Percentiles rank a stretch among this genome's conserved stretches.
Conservation (phyloP, 1,139 yeast genomes). For the Scheffersomyces titani region DNA sequence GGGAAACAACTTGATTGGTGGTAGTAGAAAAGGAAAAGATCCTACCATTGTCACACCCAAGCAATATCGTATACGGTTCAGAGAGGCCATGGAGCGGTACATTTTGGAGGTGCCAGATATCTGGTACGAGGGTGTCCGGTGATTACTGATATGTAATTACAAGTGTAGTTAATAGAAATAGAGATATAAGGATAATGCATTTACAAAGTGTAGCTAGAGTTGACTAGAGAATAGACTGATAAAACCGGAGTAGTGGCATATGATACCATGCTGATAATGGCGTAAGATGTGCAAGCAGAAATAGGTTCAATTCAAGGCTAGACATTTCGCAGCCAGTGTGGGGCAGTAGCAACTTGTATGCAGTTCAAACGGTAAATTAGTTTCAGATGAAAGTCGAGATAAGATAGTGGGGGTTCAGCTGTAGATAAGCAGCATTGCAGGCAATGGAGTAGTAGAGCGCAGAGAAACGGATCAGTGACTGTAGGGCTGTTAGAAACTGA, state of each 20-base stretch:
- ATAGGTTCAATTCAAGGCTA: no score
- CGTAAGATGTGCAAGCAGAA: background rate
- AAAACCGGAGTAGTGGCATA: no score
- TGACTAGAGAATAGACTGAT: no score
- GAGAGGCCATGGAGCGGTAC: slow-evolving; percentile 98
- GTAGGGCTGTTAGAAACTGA: background rate
- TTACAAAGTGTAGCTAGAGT: no score
- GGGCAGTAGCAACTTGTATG: background rate
- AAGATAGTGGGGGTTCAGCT: background rate
- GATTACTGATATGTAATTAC: background rate
- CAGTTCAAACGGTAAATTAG: background rate
- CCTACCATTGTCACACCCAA: slow-evolving; percentile 98
- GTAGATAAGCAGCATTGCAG: background rate
- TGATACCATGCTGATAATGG: no score
- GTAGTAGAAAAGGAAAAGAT: slow-evolving; percentile 78
- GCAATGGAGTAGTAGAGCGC: background rate
- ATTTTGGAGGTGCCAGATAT: slow-evolving; percentile 92
- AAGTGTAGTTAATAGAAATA: no score
- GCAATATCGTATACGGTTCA: slow-evolving; percentile 87
- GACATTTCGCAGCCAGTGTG: background rate
- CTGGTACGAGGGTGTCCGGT: slow-evolving; percentile 53
- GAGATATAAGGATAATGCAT: no score
- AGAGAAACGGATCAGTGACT: background rate
- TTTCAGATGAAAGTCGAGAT: background rate
- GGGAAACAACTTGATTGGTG: slow-evolving; percentile 81